Evolutionary conservation across 106 monocot genomes (phyloP), one percentile per base, ranked within the genome.

Genomic region (Alisma plantagoaquatica): DNA sequence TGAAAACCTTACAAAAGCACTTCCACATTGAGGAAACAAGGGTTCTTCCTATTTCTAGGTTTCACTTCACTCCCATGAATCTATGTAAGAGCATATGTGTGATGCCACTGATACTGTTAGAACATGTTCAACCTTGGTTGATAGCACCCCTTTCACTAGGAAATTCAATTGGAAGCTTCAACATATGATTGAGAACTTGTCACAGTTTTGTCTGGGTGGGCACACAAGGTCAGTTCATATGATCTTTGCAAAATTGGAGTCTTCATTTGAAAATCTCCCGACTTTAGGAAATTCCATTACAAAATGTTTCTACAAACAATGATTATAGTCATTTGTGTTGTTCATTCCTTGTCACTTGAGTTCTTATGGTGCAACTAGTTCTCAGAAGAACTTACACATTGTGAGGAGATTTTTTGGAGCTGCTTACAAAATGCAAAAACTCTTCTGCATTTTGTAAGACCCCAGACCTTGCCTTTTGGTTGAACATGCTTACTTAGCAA

Each of bases 181-280:
- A 31, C 76, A 56, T 76, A 76, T 26, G 86, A 99, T 31, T 47
- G 53, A 50, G 82, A 85, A 64, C 46, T 99, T 1, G 86, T 86
- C 41, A 99, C 82, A 32, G 90, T 99, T 60, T 70, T 99, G 29
- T 86, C 73, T 79, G 98, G 98, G 35, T 99, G 98, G 98, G 98
- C 90, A 50, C 86, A 90, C 73, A 99, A 91, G 55, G 82, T 89
- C n/a, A n/a, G n/a, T n/a, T n/a, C n/a, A n/a, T n/a, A n/a, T n/a
- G n/a, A n/a, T 74, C 28, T 64, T n/a, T 70, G 69, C 20, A 58
- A 33, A 56, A 49, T 75, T 67, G 68, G 14, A 14, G 9, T 6
- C 14, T 38, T 38, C 35, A 38, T 38, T 7, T 38, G 35, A 6
- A 38, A 7, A 14, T 14, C 35, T 38, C 35, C 35, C 6, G 14